phyloP scores from a whole-genome alignment of 805 yeast species.

The Zygosaccharomyces bisporus region DNA sequence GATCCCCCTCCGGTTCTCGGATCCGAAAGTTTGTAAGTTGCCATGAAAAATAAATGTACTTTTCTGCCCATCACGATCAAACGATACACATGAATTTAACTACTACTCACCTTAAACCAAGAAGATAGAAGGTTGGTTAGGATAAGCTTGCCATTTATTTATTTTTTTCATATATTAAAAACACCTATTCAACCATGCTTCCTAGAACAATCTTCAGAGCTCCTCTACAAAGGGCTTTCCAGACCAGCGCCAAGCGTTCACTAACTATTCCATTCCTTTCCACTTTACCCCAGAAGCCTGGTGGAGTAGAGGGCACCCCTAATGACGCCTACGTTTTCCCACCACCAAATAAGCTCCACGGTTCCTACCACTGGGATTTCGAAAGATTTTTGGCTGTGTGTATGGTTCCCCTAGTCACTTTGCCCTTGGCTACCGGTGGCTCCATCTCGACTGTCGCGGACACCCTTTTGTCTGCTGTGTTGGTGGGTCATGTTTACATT shows the following conservation, averaged over 20 bases:
- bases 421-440: conserved; percentile 71
- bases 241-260: conserved; percentile 31
- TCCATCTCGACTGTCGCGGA: conserved; percentile 67
- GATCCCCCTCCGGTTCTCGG: conserved; percentile 3
- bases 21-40: conserved; percentile 5
- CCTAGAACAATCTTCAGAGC: conserved; percentile 14
- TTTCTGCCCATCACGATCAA: neutral
- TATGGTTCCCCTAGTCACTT: conserved; percentile 69
- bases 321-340: conserved; percentile 84
- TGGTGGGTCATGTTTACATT: conserved; percentile 74
- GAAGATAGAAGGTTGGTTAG: neutral
- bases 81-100: neutral
- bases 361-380: conserved; percentile 91
- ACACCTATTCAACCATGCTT: conserved; percentile 13
- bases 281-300: conserved; percentile 78
- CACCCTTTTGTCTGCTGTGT: conserved; percentile 58
- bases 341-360: conserved; percentile 57
- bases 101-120: neutral
- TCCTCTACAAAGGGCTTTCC: conserved; percentile 20
- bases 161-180: neutral
- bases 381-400: conserved; percentile 70
- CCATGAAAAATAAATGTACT: neutral
- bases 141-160: neutral
- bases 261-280: conserved; percentile 49
- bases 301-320: conserved; percentile 86